Evolutionary conservation across 1,284 basidiomycete genomes (phyloP).

Genomic region (Apiotrichum mycotoxinovorans): DNA sequence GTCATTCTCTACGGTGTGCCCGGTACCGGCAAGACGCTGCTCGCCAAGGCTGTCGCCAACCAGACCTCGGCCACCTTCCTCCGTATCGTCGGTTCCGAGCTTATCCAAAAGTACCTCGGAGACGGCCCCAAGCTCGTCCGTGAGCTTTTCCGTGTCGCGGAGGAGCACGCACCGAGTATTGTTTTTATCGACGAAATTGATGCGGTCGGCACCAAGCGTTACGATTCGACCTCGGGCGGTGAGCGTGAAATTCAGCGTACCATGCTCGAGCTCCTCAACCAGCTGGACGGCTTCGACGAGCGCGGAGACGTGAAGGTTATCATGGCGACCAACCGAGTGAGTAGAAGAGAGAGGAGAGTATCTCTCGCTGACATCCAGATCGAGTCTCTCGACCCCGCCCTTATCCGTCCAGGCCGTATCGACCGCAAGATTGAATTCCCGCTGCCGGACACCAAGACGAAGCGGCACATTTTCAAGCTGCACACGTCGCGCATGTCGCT

Average conservation of each 20-base stretch:
- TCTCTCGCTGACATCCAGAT: slow-evolving; percentile 72
- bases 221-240: slow-evolving; percentile 95
- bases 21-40: slow-evolving; percentile 95
- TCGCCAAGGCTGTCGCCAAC: slow-evolving; percentile 98
- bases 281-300: slow-evolving; percentile 96
- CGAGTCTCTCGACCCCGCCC: slow-evolving; percentile 90
- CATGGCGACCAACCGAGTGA: slow-evolving; percentile 51
- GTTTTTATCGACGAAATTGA: slow-evolving; percentile 99
- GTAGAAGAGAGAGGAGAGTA: no score
- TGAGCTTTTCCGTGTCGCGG: slow-evolving; percentile 93
- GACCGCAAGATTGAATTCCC: slow-evolving; percentile 98
- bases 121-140: slow-evolving; percentile 99
- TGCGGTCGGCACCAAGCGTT: slow-evolving; percentile 94
- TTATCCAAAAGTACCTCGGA: slow-evolving; percentile 98
- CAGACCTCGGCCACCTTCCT: slow-evolving; percentile 98
- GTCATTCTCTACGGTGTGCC: slow-evolving; percentile 98
- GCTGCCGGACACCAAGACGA: slow-evolving; percentile 90
- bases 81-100: slow-evolving; percentile 94
- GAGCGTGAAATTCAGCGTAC: slow-evolving; percentile 99
- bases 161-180: slow-evolving; percentile 96
- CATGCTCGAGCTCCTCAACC: slow-evolving; percentile 78
- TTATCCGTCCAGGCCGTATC: slow-evolving; percentile 96
- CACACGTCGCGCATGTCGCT: slow-evolving; percentile 97
- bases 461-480: slow-evolving; percentile 95
- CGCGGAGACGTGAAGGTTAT: slow-evolving; percentile 94